Evolutionary conservation across 257 asterid genomes (phyloP), one percentile per base, ranked within the genome.

Genomic region (Solanum paucissectum): DNA sequence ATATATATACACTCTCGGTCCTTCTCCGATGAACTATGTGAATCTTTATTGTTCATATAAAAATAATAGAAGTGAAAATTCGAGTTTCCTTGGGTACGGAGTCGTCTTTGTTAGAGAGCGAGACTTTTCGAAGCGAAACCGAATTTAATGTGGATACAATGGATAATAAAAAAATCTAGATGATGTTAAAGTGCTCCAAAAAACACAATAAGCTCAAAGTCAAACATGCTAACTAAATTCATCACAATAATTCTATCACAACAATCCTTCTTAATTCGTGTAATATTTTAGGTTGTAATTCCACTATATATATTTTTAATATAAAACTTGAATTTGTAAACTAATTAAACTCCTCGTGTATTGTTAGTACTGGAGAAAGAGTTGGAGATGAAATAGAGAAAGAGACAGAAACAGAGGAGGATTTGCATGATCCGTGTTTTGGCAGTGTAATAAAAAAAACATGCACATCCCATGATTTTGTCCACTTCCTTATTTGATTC

Each of bases 381-480:
- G 3, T 21, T 34, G 87, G 25, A 13, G 60, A 84, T 32, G 32
- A 34, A 68, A 20, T 37, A 29, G 66, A 60, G 87, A 85, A 23
- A 60, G 40, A 66, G 44, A 25, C n/a, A 87, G 62, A 12, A 58
- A 40, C 20, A 76, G 87, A 77, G 40, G 64, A 82, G 86, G 93
- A 91, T 86, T 88, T 90, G 95, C 90, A 90, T 90, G 94, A 92
- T 91, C 91, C 89, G 69, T 87, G 55, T 77, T 87, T 90, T 34
- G 38, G 90, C 87, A 88, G 87, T 88, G 91, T 83, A 92, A 92
- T 88, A 87, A 92, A 58, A 58, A 18, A 58, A 92, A 89, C 94
- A 94, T 94, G 95, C 93, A 90, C 86, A 92, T 91, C 92, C 92
- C 93, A 90, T 90, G 90, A 89, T 92, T 86, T 86, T 93, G 94